A percentile compares a stretch with the other conserved stretches of the same genome.
These are phyloP conservation scores for Aspergillus fructus DNA, from an alignment of 2,329 filamentous ascomycete species.

Conservation along the genomic window DNA sequence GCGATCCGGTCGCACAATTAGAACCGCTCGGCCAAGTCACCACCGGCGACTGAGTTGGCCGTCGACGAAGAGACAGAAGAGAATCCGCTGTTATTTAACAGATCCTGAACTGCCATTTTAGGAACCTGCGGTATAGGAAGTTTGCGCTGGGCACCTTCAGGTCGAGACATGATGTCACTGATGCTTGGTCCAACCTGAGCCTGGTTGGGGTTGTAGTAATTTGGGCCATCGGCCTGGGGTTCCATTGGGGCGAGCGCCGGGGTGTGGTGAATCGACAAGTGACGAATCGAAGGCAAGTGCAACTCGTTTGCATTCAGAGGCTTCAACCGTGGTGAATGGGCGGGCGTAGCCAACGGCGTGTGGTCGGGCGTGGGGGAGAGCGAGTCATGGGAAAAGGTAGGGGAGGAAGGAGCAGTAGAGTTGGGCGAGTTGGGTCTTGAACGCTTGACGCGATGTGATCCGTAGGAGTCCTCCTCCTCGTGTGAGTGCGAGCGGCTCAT, in stretches of 20 bases:
- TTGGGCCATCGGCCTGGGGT: constrained; percentile 60
- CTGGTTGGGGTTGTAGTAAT: constrained; percentile 57
- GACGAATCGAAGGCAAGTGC: constrained; percentile 83
- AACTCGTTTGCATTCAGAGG: constrained; percentile 70
- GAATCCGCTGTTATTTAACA: constrained; percentile 69
- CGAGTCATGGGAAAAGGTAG: constrained; percentile 94
- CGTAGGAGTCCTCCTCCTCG: constrained; percentile 73
- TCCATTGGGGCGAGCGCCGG: constrained; percentile 72
- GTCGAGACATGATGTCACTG: constrained; percentile 86
- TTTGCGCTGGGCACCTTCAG: constrained; percentile 85
- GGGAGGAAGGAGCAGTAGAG: constrained; percentile 92
- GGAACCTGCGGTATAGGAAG: constrained; percentile 85
- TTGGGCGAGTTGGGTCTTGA: constrained; percentile 92
- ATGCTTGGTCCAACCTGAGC: constrained; percentile 72
- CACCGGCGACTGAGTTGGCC: constrained; percentile 73
- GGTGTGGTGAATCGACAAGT: constrained; percentile 65
- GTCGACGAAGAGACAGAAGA: constrained; percentile 75
- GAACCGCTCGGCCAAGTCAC: constrained; percentile 62
- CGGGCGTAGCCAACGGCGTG: constrained; percentile 95
- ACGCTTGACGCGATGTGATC: constrained; percentile 70
- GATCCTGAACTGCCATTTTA: constrained; percentile 82
- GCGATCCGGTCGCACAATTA: constrained; percentile 23
- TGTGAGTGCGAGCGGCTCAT: constrained; percentile 89
- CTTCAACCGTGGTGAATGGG: constrained; percentile 87
- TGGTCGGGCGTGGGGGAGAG: constrained; percentile 94